Conservation (phyloP, 2,329 filamentous ascomycete genomes). For the Nemania sp. region DNA sequence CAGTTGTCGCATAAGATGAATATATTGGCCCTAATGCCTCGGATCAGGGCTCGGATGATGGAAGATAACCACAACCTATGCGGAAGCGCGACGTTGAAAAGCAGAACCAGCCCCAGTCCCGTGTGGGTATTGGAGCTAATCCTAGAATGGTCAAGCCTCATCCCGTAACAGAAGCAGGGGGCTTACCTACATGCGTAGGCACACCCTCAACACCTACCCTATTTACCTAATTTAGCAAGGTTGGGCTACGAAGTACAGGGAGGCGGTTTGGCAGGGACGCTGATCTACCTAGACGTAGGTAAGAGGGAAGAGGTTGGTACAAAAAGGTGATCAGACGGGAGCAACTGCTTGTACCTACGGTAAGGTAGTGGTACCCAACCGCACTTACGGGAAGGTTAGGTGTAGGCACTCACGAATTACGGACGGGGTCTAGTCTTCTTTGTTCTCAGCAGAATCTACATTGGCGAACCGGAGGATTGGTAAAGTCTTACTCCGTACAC, state of each 20-base stretch:
- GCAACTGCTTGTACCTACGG: not conserved
- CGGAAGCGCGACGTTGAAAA: conserved; percentile 40
- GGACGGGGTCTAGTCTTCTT: too few species aligned
- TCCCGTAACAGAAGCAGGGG: conserved; percentile 27
- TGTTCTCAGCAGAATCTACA: too few species aligned
- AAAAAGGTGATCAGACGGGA: too few species aligned
- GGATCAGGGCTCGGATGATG: conserved; percentile 15
- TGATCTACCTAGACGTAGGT: too few species aligned
- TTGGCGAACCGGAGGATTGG: too few species aligned
- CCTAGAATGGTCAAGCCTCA: conserved; percentile 27
- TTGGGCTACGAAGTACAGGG: not conserved
- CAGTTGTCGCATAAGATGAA: conserved; percentile 29
- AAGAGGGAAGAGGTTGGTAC: too few species aligned
- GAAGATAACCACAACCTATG: conserved; percentile 24
- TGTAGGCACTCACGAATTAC: too few species aligned
- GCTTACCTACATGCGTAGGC: not conserved
- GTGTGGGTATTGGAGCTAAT: conserved; percentile 28
- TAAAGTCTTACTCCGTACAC: too few species aligned
- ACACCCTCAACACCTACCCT: not conserved
- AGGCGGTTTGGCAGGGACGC: too few species aligned
- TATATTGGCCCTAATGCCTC: conserved; percentile 21
- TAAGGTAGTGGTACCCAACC: not conserved
- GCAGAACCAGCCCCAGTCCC: conserved; percentile 29
- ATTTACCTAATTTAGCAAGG: too few species aligned
- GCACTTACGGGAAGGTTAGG: not conserved